Evolutionary conservation across 352 stramenopile species (phyloP), one percentile per base, ranked within the genome.

Genomic region (Phytophthora colocasiae): DNA sequence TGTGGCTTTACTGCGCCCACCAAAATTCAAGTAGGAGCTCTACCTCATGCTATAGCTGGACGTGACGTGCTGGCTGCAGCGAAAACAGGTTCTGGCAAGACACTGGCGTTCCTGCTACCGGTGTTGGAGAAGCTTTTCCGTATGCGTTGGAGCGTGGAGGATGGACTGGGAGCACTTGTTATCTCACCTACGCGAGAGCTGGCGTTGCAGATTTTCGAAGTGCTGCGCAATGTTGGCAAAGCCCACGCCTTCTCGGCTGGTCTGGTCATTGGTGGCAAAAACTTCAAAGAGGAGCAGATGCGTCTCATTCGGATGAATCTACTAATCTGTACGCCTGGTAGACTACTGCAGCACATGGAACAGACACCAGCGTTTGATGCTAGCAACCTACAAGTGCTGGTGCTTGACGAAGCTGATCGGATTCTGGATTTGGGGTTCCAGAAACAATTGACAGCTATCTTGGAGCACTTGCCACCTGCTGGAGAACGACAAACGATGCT

Each of bases 361-460:
- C 96, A 99, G 83, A 99, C 97, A 36, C 91, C 95, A 4, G 93
- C 92, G 34, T 99, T 99, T 66, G 95, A 99, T 71, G 83, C 94
- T 6, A 92, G 87, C 52, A 92, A 97, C 60, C 66, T 99, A 22
- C 90, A 97, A 70, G 72, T 99, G 32, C 90, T 99, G 45, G 96
- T 99, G 22, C 96, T 99, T 61, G 98, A 99, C 71, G 98, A 99
- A 78, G 98, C 98, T 4, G 98, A 99, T 80, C 85, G 98, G 24
- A 99, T 99, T 58, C 71, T 99, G 29, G 96, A 99, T 78, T 93
- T 99, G 74, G 98, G 98, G 6, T 99, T 99, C 80, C 97, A 99
- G 63, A 95, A 99, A 66, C 97, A 99, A 77, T 90, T 99, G 65
- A 83, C 93, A 24, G 79, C 89, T 19, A 99, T 99, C 71, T 88